phyloP scores from a whole-genome alignment of 352 stramenopile genomes.

The Globisporangium yorkense region DNA sequence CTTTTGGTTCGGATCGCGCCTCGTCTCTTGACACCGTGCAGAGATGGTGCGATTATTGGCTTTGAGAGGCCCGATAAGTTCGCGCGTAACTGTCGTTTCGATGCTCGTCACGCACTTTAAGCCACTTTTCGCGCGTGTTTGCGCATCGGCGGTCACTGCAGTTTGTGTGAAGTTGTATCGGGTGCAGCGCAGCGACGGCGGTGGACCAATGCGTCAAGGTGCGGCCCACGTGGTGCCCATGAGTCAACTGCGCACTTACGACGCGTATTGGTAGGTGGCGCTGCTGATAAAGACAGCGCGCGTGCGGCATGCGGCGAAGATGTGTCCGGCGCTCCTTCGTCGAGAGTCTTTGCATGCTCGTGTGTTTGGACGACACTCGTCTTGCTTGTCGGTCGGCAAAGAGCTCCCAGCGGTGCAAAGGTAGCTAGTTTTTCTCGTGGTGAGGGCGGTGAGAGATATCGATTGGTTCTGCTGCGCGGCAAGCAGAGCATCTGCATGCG shows the following conservation, averaged over 20 bases:
- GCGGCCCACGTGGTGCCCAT: background rate
- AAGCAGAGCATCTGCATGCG: too few relatives aligned
- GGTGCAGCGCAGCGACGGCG: background rate
- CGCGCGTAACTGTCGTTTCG: background rate
- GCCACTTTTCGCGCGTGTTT: background rate
- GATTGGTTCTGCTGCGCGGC: too few relatives aligned
- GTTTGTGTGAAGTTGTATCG: background rate
- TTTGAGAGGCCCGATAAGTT: background rate
- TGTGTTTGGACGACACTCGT: background rate
- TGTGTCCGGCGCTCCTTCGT: background rate
- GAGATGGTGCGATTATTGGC: background rate
- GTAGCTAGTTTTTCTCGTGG: background rate
- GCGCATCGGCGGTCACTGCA: background rate
- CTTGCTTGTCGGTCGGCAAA: background rate
- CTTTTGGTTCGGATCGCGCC: background rate
- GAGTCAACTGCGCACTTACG: slow-evolving; percentile 8
- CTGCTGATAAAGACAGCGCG: background rate
- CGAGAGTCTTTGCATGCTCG: background rate
- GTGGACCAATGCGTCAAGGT: slow-evolving; percentile 1
- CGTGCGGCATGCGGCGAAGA: background rate
- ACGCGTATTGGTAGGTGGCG: background rate
- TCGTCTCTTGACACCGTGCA: background rate
- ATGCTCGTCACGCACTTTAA: background rate
- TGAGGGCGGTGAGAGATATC: too few relatives aligned
- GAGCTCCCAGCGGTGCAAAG: too few relatives aligned